Evolutionary conservation across 2,329 filamentous ascomycete genomes (phyloP).

Genomic region (Fusarium graminum): DNA sequence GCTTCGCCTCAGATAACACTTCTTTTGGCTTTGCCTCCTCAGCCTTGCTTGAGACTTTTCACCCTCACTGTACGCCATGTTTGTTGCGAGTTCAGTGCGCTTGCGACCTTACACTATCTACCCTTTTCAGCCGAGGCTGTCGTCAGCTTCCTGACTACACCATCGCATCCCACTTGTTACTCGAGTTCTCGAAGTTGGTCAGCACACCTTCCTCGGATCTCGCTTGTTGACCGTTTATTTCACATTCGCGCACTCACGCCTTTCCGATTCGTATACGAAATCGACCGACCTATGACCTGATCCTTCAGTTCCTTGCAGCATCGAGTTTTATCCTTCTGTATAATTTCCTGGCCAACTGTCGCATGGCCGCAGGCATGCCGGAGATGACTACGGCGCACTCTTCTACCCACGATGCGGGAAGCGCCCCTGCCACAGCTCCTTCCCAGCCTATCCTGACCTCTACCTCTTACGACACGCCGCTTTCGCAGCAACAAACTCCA

Average conservation of each 20-base stretch:
- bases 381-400: conserved; percentile 47
- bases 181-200: conserved; percentile 21
- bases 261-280: conserved; percentile 15
- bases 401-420: conserved; percentile 44
- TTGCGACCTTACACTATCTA: conserved; percentile 46
- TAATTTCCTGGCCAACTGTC: conserved; percentile 11
- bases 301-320: conserved; percentile 12
- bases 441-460: conserved; percentile 38
- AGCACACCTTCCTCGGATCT: conserved; percentile 17
- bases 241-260: conserved; percentile 15
- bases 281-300: conserved; percentile 13
- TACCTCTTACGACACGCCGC: conserved; percentile 44
- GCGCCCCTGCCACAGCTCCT: conserved; percentile 28
- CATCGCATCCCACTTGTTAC: conserved; percentile 27
- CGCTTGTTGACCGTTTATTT: conserved; percentile 27
- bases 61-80: conserved; percentile 45
- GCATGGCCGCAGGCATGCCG: conserved; percentile 24
- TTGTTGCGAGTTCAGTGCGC: conserved; percentile 44
- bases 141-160: conserved; percentile 40
- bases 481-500: conserved; percentile 48
- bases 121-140: conserved; percentile 40
- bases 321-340: conserved; percentile 13
- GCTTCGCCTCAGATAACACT: conserved; percentile 39
- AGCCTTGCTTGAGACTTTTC: conserved; percentile 18
- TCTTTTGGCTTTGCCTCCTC: conserved; percentile 33